phyloP scores from a whole-genome alignment of 257 asterid species.

The Ballota nigra region DNA sequence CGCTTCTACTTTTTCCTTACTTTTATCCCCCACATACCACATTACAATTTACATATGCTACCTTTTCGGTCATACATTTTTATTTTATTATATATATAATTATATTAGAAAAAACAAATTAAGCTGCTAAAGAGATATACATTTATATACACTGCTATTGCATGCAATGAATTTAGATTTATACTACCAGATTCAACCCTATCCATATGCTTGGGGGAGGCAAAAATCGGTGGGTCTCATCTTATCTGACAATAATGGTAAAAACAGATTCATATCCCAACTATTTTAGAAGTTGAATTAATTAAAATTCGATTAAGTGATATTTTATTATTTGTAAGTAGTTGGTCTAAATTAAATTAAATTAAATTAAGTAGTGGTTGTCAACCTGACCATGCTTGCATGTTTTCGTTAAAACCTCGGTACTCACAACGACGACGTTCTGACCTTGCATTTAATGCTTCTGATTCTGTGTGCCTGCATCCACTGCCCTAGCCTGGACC shows the following conservation, averaged over 20 bases:
- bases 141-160: too few species aligned
- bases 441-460: constrained; percentile 48
- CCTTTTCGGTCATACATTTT: background rate
- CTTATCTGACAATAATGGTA: background rate
- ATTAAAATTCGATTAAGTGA: too few species aligned
- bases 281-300: too few species aligned
- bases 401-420: constrained; percentile 36
- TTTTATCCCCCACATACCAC: background rate
- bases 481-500: constrained; percentile 22
- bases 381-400: constrained; percentile 11
- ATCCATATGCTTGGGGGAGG: background rate
- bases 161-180: background rate
- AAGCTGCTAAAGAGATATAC: too few species aligned
- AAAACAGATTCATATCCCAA: background rate
- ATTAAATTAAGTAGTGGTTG: background rate
- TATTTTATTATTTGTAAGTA: too few species aligned
- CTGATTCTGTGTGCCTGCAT: constrained; percentile 35
- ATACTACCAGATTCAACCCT: background rate
- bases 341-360: too few species aligned
- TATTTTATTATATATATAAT: too few species aligned
- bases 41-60: background rate
- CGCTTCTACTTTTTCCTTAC: background rate
- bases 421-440: constrained; percentile 42
- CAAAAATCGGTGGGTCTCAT: background rate
- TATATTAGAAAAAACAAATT: too few species aligned